Conservation (phyloP, 768 basidiomycete species). For the Lactarius sanguifluus region DNA sequence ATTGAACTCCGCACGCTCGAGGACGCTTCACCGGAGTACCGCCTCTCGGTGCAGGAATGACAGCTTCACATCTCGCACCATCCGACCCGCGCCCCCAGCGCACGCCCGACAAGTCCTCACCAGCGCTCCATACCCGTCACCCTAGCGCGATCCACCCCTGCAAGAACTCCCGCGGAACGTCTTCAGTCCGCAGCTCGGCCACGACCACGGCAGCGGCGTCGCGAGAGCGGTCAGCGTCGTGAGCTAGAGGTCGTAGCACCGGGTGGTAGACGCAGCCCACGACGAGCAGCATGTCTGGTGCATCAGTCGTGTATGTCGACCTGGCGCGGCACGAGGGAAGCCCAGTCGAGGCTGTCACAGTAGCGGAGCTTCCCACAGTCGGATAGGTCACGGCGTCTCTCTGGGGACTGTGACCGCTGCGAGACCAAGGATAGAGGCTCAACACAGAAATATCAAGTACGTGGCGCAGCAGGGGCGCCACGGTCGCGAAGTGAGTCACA, state of each 20-base stretch:
- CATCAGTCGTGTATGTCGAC: not conserved
- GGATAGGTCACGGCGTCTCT: conserved; percentile 41
- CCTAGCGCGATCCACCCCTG: conserved; percentile 30
- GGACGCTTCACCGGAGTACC: no score
- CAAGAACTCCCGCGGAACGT: conserved; percentile 36
- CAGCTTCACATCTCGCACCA: no score
- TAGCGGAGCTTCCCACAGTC: conserved; percentile 40
- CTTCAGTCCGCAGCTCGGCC: conserved; percentile 30
- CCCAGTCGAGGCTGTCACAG: conserved; percentile 25
- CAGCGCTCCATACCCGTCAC: conserved; percentile 26
- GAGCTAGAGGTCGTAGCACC: not conserved
- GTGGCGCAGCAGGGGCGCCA: no score
- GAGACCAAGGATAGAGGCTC: conserved; percentile 39
- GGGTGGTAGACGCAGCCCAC: conserved; percentile 14
- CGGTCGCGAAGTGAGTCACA: not conserved
- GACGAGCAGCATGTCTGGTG: not conserved
- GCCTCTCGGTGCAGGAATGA: no score
- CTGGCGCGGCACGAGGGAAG: not conserved
- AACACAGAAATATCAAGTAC: no score
- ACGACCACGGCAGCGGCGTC: conserved; percentile 6
- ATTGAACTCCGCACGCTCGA: no score
- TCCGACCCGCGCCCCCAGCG: no score
- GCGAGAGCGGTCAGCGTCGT: no score
- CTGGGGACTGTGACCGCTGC: conserved; percentile 46
- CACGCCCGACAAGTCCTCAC: conserved; percentile 8